A percentile compares a stretch with the other conserved stretches of the same genome.
These are phyloP conservation scores for Coemansia interrupta DNA, from an alignment of 192 early-diverging fungal species.

Conservation along the genomic window DNA sequence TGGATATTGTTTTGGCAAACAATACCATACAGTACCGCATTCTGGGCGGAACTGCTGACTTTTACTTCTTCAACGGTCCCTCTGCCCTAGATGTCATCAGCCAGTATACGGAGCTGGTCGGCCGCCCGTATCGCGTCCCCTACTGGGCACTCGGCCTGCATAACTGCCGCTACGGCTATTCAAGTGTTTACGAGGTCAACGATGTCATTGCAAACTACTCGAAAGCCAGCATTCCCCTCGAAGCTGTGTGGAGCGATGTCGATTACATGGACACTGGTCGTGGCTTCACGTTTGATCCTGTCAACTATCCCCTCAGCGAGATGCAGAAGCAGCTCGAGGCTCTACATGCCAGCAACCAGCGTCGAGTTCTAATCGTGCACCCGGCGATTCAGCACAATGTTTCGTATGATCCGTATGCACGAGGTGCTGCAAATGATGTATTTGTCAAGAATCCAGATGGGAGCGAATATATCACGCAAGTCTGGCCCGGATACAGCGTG, in stretches of 20 bases:
- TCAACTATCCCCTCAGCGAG: conserved; percentile 54
- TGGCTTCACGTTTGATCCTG: conserved; percentile 60
- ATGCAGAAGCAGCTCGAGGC: conserved; percentile 49
- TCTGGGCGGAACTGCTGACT: conserved; percentile 63
- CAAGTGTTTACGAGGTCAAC: conserved; percentile 55
- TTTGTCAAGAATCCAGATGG: conserved; percentile 61
- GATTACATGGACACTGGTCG: conserved; percentile 67
- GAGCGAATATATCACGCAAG: conserved; percentile 54
- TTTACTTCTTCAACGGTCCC: conserved; percentile 63
- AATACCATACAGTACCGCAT: conserved; percentile 59
- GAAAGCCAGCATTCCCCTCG: conserved; percentile 58
- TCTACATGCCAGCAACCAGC: conserved; percentile 54
- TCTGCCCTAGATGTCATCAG: conserved; percentile 35
- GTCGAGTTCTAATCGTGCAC: conserved; percentile 62
- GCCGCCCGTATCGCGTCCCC: conserved; percentile 59
- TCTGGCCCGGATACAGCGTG: conserved; percentile 65
- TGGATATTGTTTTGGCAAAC: conserved; percentile 59
- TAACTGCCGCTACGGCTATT: conserved; percentile 65
- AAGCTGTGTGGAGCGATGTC: conserved; percentile 65
- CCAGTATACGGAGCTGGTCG: conserved; percentile 64
- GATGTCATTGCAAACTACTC: conserved; percentile 55
- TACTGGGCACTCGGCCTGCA: conserved; percentile 65
- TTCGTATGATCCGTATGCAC: conserved; percentile 54
- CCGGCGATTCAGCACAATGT: conserved; percentile 58
- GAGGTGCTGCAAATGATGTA: conserved; percentile 52